Evolutionary conservation across 2,329 filamentous ascomycete genomes (phyloP), one percentile per base, ranked within the genome.

Genomic region (Ophiognomonia clavigignenti-juglandacearum): DNA sequence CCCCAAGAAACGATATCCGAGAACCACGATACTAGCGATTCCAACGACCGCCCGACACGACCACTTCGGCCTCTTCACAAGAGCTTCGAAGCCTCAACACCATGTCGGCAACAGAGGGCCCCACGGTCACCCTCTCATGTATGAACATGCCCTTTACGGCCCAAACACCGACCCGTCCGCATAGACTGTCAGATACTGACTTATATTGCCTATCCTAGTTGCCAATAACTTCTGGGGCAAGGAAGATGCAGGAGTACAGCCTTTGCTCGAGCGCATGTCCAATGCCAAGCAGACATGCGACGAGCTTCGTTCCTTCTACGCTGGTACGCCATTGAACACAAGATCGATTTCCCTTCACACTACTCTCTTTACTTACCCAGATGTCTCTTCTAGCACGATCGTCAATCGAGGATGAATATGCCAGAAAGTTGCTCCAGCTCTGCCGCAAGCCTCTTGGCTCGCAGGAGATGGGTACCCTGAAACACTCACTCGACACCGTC

Each of bases 171-270:
- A 31, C 16, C 22, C 5, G 20, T 42, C 34, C 40, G 40, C n/a
- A 16, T 27, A n/a, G n/a, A n/a, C n/a, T 13, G n/a, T 16, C 16
- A n/a, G 16, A 26, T 37, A 48, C 46, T 52, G 37, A 49, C 31
- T 29, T 48, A 35, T 19, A 18, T 8, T n/a, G 22, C 16, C 34
- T 20, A 40, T 36, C 44, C 8, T 56, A 91, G 91, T 98, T 72
- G 92, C 93, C 61, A 98, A 98, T 73, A 98, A 98, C 66, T 98
- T 98, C 69, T 98, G 93, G 93, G 93, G 93, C 54, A 97, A 95
- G 75, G 92, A 97, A 66, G 93, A 98, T 75, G 93, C 92, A 43
- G 95, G 93, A 64, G 91, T 98, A 61, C 77, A 78, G 38, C 95
- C 93, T 49, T 80, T 98, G 61, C 78, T 98, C 24, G 88, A 92